These are phyloP conservation scores for Spergularia marina DNA, from an alignment of 148 eudicot species.

Conservation along the genomic window DNA sequence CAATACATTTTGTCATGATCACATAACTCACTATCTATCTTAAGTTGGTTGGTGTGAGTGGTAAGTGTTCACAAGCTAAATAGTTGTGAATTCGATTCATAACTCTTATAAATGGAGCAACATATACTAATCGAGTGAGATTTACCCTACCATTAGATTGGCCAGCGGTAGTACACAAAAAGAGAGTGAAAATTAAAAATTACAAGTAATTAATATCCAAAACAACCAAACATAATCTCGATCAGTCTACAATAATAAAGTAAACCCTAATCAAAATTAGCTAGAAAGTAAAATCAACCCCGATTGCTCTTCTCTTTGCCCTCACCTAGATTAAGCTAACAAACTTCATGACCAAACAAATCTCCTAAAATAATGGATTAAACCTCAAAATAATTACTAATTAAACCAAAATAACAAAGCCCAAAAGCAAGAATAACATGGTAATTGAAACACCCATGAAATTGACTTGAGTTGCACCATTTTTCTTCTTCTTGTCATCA, in stretches of 20 bases:
- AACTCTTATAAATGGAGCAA: no score
- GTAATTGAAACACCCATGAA: conserved; percentile 1
- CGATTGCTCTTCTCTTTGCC: not conserved
- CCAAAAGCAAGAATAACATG: conserved; percentile 10
- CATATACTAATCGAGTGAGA: no score
- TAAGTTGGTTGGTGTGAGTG: no score
- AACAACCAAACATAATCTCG: not conserved
- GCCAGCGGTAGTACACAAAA: no score
- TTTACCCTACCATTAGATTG: no score
- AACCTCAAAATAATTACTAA: not conserved
- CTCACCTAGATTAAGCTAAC: not conserved
- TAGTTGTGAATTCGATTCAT: no score
- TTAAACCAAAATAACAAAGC: not conserved
- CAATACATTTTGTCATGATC: no score
- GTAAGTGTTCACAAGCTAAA: no score
- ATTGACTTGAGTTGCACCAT: conserved; percentile 16
- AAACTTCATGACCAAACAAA: not conserved
- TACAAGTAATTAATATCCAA: not conserved
- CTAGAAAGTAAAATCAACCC: not conserved
- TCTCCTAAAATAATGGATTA: not conserved
- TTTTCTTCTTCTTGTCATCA: conserved; percentile 15
- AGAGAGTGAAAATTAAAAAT: no score
- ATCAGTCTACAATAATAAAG: not conserved
- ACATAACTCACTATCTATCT: no score
- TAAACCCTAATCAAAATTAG: not conserved